Base-by-base conservation (phyloP, 75 land plant species). In the Larix kaempferi region DNA sequence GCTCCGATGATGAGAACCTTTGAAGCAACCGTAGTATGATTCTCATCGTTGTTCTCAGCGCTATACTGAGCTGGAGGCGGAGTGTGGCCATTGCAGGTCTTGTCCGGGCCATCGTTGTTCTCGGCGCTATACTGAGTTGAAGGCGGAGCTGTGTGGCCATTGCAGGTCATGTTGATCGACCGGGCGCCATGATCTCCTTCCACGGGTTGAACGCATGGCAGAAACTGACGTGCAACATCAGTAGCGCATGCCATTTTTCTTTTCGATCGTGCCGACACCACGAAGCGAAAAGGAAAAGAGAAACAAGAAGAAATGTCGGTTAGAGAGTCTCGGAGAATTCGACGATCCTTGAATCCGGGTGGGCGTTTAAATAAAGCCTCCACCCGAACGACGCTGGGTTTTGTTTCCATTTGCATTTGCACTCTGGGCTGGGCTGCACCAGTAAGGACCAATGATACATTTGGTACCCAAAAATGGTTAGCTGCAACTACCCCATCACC, bases 1-100 rank as follows among this genome's bases (percentile, higher is more conserved):
- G 78, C 78, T 21, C 78, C 78, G 3, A 76, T 76, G 16, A 76
- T 12, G 13, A 76, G 74, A 76, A 76, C 60, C 35, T n/a, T 74
- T 2, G 62, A 27, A 2, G 6, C 37, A 22, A 41, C 56, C 12
- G 21, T 7, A 16, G 22, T 62, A 5, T 67, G 44, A 8, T 8
- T 10, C 8, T 39, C 33, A 21, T 29, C 21, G 21, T 65, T 65
- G 41, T 15, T 14, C 6, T n/a, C 71, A n/a, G 7, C 14, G n/a
- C 10, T 39, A 17, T 10, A 49, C 54, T 49, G 54, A 8, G 54
- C 0, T 49, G 8, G 54, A 10, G 54, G 12, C 54, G 12, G 54
- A 8, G 54, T 33, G 44, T 4, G 71, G 10, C 21, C 71, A 13
- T 67, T 67, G 35, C 37, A 11, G 37, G 17, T 0, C 23, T 26